phyloP scores from a whole-genome alignment of 768 basidiomycete genomes.

The Coprinopsis strossmayeri region DNA sequence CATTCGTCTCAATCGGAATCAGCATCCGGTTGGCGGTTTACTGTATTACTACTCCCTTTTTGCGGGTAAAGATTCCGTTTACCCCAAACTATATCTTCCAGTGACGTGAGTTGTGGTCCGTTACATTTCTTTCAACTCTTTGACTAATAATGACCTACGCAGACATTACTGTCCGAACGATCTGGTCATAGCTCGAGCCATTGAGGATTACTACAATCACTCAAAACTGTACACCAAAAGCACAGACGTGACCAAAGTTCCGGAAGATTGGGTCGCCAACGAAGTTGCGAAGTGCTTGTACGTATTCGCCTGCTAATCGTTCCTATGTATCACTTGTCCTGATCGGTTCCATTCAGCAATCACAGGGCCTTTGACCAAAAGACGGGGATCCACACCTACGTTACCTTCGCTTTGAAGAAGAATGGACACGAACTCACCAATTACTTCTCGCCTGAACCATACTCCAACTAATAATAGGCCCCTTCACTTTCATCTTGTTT shows the following conservation, averaged over 20 bases:
- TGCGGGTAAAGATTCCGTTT: slow-evolving; percentile 20
- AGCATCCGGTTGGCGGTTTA: slow-evolving; percentile 22
- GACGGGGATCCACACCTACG: slow-evolving; percentile 25
- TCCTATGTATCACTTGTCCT: too few species aligned
- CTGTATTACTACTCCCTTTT: slow-evolving; percentile 25
- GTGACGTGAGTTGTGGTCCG: slow-evolving; percentile 22
- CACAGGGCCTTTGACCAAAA: slow-evolving; percentile 19
- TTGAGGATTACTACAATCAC: slow-evolving; percentile 21
- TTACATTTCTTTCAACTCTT: not conserved
- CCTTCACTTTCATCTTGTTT: not conserved
- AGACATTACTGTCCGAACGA: slow-evolving; percentile 25
- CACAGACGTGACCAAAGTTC: not conserved
- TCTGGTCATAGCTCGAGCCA: slow-evolving; percentile 17
- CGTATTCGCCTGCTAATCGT: too few species aligned
- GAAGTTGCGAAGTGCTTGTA: slow-evolving; percentile 22
- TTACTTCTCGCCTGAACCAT: slow-evolving; percentile 27
- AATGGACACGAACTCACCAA: slow-evolving; percentile 25
- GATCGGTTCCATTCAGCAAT: slow-evolving; percentile 13
- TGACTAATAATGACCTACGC: not conserved
- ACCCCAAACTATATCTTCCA: slow-evolving; percentile 26
- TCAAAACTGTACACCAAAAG: slow-evolving; percentile 11
- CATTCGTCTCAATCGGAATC: slow-evolving; percentile 9
- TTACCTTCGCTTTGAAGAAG: slow-evolving; percentile 25
- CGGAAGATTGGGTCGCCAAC: slow-evolving; percentile 22
- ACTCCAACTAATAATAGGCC: slow-evolving; percentile 12